phyloP scores from a whole-genome alignment of 805 yeast species.

The Hanseniaspora occidentalis region DNA sequence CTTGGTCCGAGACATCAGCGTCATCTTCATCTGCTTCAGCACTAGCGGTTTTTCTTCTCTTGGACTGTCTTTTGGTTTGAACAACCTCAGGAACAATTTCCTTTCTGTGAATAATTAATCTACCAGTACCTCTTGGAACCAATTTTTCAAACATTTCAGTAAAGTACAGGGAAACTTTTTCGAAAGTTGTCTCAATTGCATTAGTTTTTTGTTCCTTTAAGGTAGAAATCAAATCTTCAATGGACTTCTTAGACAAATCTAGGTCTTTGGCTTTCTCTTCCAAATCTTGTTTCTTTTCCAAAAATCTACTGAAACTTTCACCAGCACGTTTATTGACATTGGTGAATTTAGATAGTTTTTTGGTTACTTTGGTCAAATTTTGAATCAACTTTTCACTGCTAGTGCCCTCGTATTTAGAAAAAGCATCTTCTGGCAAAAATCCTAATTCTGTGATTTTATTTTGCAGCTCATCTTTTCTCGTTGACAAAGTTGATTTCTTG shows the following conservation, averaged over 20 bases:
- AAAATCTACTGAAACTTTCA: slow-evolving; percentile 67
- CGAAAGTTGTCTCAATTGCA: slow-evolving; percentile 70
- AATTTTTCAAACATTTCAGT: slow-evolving; percentile 61
- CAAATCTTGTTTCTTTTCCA: slow-evolving; percentile 58
- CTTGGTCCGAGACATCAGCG: slow-evolving; percentile 14
- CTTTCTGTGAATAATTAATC: slow-evolving; percentile 48
- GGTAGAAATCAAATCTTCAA: slow-evolving; percentile 55
- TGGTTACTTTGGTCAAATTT: slow-evolving; percentile 41
- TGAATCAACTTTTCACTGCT: slow-evolving; percentile 41
- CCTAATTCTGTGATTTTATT: slow-evolving; percentile 72
- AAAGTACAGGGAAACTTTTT: slow-evolving; percentile 63
- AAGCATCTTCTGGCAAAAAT: slow-evolving; percentile 79
- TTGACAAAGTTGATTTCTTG: slow-evolving; percentile 43
- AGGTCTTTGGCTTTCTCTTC: slow-evolving; percentile 55
- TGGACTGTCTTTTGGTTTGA: slow-evolving; percentile 8
- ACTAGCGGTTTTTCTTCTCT: slow-evolving; percentile 11
- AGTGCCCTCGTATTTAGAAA: slow-evolving; percentile 33
- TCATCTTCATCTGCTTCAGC: slow-evolving; percentile 12
- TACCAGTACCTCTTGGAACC: slow-evolving; percentile 77
- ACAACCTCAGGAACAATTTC: slow-evolving; percentile 14
- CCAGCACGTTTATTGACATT: slow-evolving; percentile 85
- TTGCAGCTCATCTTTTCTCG: slow-evolving; percentile 60
- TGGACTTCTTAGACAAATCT: slow-evolving; percentile 55
- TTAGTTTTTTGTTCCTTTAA: slow-evolving; percentile 69
- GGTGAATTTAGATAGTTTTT: slow-evolving; percentile 45